phyloP scores from a whole-genome alignment of 345 rosid species.

The Odontarrhena argentea region DNA sequence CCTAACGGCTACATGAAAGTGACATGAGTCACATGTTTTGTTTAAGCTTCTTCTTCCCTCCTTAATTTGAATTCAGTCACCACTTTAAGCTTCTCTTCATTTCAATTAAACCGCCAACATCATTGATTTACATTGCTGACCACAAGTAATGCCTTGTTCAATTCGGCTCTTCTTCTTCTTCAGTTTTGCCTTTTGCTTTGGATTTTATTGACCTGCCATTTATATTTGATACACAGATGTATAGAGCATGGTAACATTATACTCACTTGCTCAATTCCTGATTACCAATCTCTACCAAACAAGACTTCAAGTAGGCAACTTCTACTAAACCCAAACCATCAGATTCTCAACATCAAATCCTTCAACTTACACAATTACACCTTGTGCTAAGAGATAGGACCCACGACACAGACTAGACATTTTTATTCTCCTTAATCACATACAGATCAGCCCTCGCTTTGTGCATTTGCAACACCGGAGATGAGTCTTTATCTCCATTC shows the following conservation, averaged over 20 bases:
- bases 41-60: too few species aligned
- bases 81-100: too few species aligned
- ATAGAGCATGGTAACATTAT: conserved; percentile 4
- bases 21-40: too few species aligned
- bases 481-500: not conserved
- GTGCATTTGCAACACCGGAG: conserved; percentile 1
- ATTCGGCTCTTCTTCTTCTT: not conserved
- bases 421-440: conserved; percentile 2
- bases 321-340: conserved; percentile 20
- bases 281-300: conserved; percentile 11
- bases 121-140: too few species aligned
- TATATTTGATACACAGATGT: not conserved
- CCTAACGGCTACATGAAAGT: too few species aligned
- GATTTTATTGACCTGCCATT: not conserved
- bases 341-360: not conserved
- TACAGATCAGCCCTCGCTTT: conserved; percentile 6
- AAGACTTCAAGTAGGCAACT: conserved; percentile 12
- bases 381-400: conserved; percentile 9
- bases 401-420: conserved; percentile 4
- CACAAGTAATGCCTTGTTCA: too few species aligned
- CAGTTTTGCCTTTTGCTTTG: conserved; percentile 1
- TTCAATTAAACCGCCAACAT: too few species aligned
- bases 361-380: conserved; percentile 13
- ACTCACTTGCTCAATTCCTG: not conserved
- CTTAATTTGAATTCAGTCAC: too few species aligned